A percentile compares a stretch with the other conserved stretches of the same genome.
Conservation (phyloP, 192 early-diverging fungal genomes). For the Coemansia sp. region DNA sequence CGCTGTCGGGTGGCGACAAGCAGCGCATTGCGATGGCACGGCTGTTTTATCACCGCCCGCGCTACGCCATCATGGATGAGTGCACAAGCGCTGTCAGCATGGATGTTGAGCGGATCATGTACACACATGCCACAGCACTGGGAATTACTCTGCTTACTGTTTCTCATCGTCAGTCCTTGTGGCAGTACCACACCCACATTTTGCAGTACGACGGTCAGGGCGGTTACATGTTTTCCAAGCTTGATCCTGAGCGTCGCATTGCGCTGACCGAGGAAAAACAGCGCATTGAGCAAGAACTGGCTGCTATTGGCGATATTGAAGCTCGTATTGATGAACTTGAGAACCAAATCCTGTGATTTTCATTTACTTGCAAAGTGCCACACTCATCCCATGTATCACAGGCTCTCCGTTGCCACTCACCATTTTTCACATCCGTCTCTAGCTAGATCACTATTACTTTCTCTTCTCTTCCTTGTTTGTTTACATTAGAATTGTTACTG, state of each 20-base stretch:
- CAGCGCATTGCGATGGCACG: constrained; percentile 95
- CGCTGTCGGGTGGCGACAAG: constrained; percentile 95
- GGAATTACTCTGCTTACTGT: constrained; percentile 93
- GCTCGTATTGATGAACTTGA: constrained; percentile 37
- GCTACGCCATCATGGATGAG: constrained; percentile 96
- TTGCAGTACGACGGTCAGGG: constrained; percentile 96
- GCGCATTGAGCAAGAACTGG: constrained; percentile 59
- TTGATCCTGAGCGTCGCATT: constrained; percentile 84
- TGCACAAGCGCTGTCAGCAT: constrained; percentile 88
- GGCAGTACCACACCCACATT: constrained; percentile 96
- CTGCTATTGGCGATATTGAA: constrained; percentile 37
- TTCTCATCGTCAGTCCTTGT: constrained; percentile 90
- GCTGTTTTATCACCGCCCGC: constrained; percentile 94
- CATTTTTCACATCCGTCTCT: not conserved
- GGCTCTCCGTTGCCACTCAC: not conserved
- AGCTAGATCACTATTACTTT: not conserved
- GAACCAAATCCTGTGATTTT: constrained; percentile 14
- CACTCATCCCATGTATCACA: not conserved
- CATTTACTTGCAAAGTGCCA: not conserved
- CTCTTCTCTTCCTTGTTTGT: constrained; percentile 1
- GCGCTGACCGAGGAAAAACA: constrained; percentile 92
- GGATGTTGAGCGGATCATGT: constrained; percentile 93
- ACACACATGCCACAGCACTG: constrained; percentile 72
- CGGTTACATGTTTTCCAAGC: constrained; percentile 88
- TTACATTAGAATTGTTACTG: not conserved